phyloP scores from a whole-genome alignment of 495 filamentous ascomycete species.

The Rhypophila decipiens region DNA sequence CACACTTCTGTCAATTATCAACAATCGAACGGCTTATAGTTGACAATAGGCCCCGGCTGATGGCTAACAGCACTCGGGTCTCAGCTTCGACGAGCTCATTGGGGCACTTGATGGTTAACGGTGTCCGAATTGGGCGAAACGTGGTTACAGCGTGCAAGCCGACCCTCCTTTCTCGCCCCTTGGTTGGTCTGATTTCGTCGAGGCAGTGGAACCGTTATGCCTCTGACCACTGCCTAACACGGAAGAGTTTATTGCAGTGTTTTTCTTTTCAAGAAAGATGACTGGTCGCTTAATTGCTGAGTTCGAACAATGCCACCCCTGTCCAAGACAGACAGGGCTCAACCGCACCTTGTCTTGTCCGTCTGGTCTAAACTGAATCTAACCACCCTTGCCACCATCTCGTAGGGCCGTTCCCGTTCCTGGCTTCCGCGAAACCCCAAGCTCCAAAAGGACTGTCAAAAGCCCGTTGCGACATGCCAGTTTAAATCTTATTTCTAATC shows the following conservation, averaged over 20 bases:
- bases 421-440: neutral
- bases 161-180: conserved; percentile 11
- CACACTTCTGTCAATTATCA: conserved; percentile 5
- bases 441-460: neutral
- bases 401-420: conserved; percentile 11
- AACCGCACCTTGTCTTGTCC: neutral
- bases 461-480: conserved; percentile 10
- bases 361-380: neutral
- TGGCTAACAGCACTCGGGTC: no score
- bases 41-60: no score
- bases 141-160: conserved; percentile 13
- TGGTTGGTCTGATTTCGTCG: conserved; percentile 6
- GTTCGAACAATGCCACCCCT: neutral
- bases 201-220: neutral
- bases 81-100: no score
- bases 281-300: conserved; percentile 3
- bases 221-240: neutral
- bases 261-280: neutral
- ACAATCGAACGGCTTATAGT: no score
- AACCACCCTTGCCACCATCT: neutral
- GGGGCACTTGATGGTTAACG: conserved; percentile 1
- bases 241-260: no score
- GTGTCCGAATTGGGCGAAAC: conserved; percentile 2
- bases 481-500: conserved; percentile 1
- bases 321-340: neutral